phyloP scores from a whole-genome alignment of 2,329 filamentous ascomycete genomes.

The Alternaria gaisen region DNA sequence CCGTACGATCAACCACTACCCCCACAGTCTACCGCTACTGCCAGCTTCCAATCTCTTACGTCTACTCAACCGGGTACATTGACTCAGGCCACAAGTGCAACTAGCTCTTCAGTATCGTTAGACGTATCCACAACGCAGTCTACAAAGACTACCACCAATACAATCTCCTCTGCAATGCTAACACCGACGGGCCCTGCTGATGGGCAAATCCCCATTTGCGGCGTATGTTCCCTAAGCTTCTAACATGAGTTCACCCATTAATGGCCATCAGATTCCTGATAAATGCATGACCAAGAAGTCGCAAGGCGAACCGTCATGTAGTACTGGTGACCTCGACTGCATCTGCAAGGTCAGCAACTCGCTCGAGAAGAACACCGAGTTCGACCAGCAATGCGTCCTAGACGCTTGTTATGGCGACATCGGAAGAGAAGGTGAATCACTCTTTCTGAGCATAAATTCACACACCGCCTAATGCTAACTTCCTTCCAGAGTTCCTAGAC shows the following conservation, averaged over 20 bases:
- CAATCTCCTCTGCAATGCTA: not conserved
- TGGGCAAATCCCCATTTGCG: constrained; percentile 18
- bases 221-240: not conserved
- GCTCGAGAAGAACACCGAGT: constrained; percentile 19
- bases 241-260: not conserved
- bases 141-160: not conserved
- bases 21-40: not conserved
- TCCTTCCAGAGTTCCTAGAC: constrained; percentile 20
- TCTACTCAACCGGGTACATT: not conserved
- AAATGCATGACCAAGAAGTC: constrained; percentile 18
- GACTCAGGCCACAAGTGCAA: not conserved
- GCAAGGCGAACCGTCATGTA: constrained; percentile 12
- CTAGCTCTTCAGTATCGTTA: not conserved
- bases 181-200: not conserved
- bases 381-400: constrained; percentile 23
- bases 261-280: constrained; percentile 13
- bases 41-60: not conserved
- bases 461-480: not conserved
- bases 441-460: not conserved
- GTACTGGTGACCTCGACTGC: constrained; percentile 18
- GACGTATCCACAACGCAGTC: not conserved
- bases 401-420: constrained; percentile 21
- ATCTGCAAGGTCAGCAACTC: constrained; percentile 28
- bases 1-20: constrained; percentile 3
- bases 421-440: constrained; percentile 15